phyloP scores from a whole-genome alignment of 306 rosid genomes.

The Vicia sativa region DNA sequence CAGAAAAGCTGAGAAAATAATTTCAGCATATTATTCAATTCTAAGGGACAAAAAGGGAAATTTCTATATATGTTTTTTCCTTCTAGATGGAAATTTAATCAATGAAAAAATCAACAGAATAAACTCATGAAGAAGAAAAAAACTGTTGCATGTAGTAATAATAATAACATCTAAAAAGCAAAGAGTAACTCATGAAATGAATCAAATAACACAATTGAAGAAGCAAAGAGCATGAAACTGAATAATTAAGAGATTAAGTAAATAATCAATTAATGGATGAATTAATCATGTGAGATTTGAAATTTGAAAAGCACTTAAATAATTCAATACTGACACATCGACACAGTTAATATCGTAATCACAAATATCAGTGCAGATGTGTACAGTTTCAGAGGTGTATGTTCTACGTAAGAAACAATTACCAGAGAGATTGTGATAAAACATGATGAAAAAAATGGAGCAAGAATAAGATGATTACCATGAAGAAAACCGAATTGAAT shows the following conservation, averaged over 20 bases:
- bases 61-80: background rate
- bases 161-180: background rate
- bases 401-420: background rate
- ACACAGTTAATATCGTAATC: too few relatives aligned
- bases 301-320: too few relatives aligned
- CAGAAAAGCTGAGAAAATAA: background rate
- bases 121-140: background rate
- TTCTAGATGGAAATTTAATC: background rate
- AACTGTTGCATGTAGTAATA: background rate
- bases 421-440: background rate
- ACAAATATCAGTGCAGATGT: too few relatives aligned
- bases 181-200: background rate
- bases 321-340: too few relatives aligned
- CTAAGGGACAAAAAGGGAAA: background rate
- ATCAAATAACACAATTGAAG: background rate
- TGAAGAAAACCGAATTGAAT: conserved; percentile 23
- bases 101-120: background rate
- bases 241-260: background rate
- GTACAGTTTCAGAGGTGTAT: too few relatives aligned
- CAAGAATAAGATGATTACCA: conserved; percentile 37
- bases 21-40: conserved; percentile 5
- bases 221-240: background rate
- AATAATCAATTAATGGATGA: too few relatives aligned
- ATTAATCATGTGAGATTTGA: too few relatives aligned
- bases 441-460: conserved; percentile 1